These are phyloP conservation scores for Nicotiana sylvestris DNA, from an alignment of 257 asterid species.

Conservation along the genomic window DNA sequence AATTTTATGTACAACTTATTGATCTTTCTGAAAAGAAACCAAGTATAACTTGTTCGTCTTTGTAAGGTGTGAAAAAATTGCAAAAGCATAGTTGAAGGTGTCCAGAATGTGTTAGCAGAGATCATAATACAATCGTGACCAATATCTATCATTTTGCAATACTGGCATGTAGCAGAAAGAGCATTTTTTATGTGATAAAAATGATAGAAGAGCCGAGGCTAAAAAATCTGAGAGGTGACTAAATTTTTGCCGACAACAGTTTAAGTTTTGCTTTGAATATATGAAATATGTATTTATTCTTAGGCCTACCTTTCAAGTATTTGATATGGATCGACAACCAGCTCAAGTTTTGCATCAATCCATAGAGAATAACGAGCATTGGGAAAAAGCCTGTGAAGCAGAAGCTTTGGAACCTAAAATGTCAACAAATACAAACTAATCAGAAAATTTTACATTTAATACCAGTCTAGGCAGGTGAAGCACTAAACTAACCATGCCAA, in stretches of 20 bases:
- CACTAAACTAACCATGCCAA: not conserved
- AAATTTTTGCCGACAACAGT: not conserved
- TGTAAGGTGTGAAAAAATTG: not conserved
- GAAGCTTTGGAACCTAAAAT: slow-evolving; percentile 82
- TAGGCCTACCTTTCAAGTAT: slow-evolving; percentile 79
- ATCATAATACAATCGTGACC: not conserved
- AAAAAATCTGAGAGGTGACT: not conserved
- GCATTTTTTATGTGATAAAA: not conserved
- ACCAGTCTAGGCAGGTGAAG: slow-evolving; percentile 1
- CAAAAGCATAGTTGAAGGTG: not conserved
- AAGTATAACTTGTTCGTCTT: not conserved
- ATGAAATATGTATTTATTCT: not conserved
- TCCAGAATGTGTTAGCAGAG: not conserved
- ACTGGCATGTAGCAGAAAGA: not conserved
- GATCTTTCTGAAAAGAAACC: not conserved
- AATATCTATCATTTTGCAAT: not conserved
- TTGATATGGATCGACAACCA: slow-evolving; percentile 87
- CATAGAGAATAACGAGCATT: slow-evolving; percentile 82
- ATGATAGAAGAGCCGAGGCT: not conserved
- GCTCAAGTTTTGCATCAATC: slow-evolving; percentile 95
- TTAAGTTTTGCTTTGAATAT: not conserved
- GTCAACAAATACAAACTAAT: not conserved
- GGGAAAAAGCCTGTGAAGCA: slow-evolving; percentile 86
- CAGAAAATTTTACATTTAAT: not conserved
- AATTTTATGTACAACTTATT: not conserved